phyloP scores from a whole-genome alignment of 805 yeast species.

The Wickerhamomyces sydowiorum region DNA sequence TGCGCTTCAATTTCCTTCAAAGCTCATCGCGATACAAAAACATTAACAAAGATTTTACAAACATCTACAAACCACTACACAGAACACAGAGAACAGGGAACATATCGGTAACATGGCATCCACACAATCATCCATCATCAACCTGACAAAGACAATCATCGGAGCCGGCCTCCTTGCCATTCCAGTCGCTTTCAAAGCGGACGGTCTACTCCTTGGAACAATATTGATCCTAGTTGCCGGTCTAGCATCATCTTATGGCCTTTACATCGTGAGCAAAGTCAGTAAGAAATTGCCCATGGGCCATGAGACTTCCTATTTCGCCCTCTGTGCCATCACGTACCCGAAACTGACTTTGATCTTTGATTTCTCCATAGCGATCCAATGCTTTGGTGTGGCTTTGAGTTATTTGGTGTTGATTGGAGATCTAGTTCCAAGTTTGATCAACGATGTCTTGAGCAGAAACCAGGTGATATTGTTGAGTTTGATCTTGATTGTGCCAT shows the following conservation, averaged over 20 bases:
- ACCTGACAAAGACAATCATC: conserved; percentile 68
- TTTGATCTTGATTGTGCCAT: conserved; percentile 50
- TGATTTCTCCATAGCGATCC: conserved; percentile 68
- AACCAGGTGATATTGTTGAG: conserved; percentile 42
- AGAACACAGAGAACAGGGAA: not conserved
- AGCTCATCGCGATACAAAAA: too few species aligned
- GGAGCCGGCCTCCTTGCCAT: conserved; percentile 79
- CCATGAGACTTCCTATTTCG: conserved; percentile 61
- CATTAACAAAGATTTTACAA: too few species aligned
- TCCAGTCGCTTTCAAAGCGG: conserved; percentile 66
- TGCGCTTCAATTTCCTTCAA: too few species aligned
- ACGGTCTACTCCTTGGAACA: conserved; percentile 57
- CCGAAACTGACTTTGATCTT: conserved; percentile 67
- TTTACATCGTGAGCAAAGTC: conserved; percentile 55
- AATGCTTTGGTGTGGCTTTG: conserved; percentile 75
- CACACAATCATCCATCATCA: conserved; percentile 50
- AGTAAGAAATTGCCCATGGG: conserved; percentile 51
- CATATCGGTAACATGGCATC: conserved; percentile 20
- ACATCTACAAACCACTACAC: not conserved
- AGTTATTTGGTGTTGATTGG: conserved; percentile 71
- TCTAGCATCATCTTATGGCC: conserved; percentile 59
- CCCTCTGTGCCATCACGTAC: conserved; percentile 63
- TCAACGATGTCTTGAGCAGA: conserved; percentile 35
- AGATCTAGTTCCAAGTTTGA: conserved; percentile 62
- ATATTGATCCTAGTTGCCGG: conserved; percentile 57